These are phyloP conservation scores for Neophaeococcomyces mojaviensis DNA, from an alignment of 2,329 filamentous ascomycete genomes.

Conservation along the genomic window DNA sequence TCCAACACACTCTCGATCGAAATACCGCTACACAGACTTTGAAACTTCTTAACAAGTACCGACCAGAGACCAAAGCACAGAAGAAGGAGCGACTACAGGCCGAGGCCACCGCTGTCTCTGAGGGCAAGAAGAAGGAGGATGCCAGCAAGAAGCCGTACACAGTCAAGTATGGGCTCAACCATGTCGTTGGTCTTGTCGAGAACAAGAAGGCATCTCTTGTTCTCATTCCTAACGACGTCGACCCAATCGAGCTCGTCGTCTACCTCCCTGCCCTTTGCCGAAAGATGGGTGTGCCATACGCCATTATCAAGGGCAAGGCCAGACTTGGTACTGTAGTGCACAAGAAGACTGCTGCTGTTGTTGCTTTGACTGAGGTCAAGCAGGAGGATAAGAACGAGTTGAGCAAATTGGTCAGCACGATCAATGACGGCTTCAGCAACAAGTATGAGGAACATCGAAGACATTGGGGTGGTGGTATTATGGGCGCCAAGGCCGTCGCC, in stretches of 20 bases:
- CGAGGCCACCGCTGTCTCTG: constrained; percentile 94
- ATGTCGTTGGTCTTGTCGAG: constrained; percentile 94
- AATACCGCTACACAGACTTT: constrained; percentile 95
- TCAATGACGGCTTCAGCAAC: constrained; percentile 97
- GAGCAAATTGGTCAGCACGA: constrained; percentile 86
- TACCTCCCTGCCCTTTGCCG: constrained; percentile 98
- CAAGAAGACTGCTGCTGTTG: constrained; percentile 99
- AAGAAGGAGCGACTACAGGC: constrained; percentile 99
- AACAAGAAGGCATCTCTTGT: constrained; percentile 99
- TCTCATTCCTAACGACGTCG: constrained; percentile 98
- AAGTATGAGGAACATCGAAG: constrained; percentile 86
- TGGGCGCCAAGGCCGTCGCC: constrained; percentile 87
- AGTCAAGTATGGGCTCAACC: constrained; percentile 99
- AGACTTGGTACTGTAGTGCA: constrained; percentile 97
- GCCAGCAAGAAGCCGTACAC: constrained; percentile 99
- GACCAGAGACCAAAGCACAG: constrained; percentile 96
- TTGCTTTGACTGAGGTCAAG: constrained; percentile 93
- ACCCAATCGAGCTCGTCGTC: constrained; percentile 98
- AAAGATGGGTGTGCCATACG: constrained; percentile 99
- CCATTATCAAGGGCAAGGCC: constrained; percentile 99
- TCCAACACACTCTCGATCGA: constrained; percentile 93
- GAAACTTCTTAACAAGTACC: constrained; percentile 99
- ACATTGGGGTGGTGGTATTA: constrained; percentile 99
- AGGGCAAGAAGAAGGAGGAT: constrained; percentile 99
- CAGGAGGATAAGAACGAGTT: constrained; percentile 98